Evolutionary conservation across 139 green algal species (phyloP).

Genomic region (Haematococcus lacustris): DNA sequence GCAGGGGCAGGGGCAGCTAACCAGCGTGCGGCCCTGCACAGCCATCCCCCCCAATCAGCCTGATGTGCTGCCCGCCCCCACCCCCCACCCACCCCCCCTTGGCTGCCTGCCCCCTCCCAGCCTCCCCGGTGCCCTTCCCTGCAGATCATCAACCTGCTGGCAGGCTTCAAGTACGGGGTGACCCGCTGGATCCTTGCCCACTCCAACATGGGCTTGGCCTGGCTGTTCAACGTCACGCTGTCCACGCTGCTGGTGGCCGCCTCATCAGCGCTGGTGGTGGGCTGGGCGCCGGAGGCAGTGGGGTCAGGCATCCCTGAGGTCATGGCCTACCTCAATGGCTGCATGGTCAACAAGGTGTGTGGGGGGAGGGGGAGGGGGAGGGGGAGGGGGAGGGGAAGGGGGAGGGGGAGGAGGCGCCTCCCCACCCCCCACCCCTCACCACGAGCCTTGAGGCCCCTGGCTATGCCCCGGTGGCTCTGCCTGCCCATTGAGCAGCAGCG

Average conservation of each 20-base stretch:
- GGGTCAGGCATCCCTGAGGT: conserved; percentile 73
- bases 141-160: conserved; percentile 54
- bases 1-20: not conserved
- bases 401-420: too few relatives aligned
- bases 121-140: not conserved
- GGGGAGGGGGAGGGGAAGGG: too few relatives aligned
- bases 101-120: not conserved
- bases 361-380: too few relatives aligned
- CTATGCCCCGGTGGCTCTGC: not conserved
- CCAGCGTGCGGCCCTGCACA: not conserved
- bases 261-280: conserved; percentile 55
- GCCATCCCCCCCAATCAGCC: too few relatives aligned
- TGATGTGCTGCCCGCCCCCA: too few relatives aligned
- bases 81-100: too few relatives aligned
- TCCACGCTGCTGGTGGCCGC: conserved; percentile 53
- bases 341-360: conserved; percentile 54
- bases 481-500: not conserved
- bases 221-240: conserved; percentile 73
- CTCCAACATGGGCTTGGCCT: conserved; percentile 55
- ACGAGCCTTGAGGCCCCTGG: conserved; percentile 29
- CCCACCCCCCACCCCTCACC: too few relatives aligned
- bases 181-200: conserved; percentile 47
- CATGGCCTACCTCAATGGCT: conserved; percentile 88
- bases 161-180: conserved; percentile 60
- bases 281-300: conserved; percentile 57